Evolutionary conservation across 2,329 filamentous ascomycete genomes (phyloP).

Genomic region (Didymella segeticola): DNA sequence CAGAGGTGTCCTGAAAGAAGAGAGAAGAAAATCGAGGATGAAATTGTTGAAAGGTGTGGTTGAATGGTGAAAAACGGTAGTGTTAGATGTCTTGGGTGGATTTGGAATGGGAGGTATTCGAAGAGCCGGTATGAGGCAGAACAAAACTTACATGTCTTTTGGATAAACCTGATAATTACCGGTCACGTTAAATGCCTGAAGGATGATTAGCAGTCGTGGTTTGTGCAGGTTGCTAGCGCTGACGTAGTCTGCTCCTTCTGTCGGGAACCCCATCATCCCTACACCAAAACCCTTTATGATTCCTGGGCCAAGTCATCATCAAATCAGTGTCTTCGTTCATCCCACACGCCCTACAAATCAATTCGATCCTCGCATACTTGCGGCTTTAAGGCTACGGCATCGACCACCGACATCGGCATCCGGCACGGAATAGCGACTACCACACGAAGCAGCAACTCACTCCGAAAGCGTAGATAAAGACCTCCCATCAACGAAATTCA

Average conservation of each 20-base stretch:
- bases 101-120: no score
- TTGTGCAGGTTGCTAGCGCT: neutral
- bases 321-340: neutral
- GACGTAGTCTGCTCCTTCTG: neutral
- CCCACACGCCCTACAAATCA: neutral
- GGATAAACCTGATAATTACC: no score
- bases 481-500: neutral
- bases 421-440: neutral
- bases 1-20: no score
- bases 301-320: neutral
- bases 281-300: neutral
- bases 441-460: neutral
- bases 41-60: no score
- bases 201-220: neutral
- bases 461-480: slow-evolving; percentile 2
- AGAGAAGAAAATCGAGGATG: no score
- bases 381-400: neutral
- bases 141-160: no score
- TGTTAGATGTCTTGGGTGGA: no score
- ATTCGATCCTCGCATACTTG: neutral
- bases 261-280: neutral
- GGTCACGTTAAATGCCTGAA: neutral
- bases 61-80: no score
- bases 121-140: no score
- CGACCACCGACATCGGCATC: slow-evolving; percentile 3